phyloP scores from a whole-genome alignment of 2,329 filamentous ascomycete genomes.

The Fusarium xylarioides region DNA sequence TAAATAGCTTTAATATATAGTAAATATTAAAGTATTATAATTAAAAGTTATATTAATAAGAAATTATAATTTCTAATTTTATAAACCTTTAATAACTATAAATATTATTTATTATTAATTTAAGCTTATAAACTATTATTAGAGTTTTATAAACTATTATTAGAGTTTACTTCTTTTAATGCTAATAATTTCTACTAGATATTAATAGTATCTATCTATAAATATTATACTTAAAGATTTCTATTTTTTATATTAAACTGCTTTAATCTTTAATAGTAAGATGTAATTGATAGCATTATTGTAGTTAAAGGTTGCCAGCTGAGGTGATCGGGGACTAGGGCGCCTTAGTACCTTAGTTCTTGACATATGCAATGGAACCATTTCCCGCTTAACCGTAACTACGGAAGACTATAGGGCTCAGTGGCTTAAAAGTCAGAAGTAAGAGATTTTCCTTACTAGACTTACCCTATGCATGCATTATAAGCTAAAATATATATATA shows the following conservation, averaged over 20 bases:
- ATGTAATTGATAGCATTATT: neutral
- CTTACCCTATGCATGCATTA: too few relatives aligned
- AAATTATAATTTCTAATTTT: too few relatives aligned
- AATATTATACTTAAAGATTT: neutral
- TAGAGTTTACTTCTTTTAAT: neutral
- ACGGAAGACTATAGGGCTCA: too few relatives aligned
- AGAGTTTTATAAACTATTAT: too few relatives aligned
- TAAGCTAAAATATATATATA: too few relatives aligned
- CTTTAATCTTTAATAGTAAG: neutral
- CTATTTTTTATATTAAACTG: neutral
- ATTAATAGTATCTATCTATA: neutral
- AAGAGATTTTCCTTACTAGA: too few relatives aligned
- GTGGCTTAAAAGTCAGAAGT: too few relatives aligned
- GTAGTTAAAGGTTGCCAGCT: rapidly evolving
- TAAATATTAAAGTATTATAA: too few relatives aligned
- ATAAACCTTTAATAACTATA: too few relatives aligned
- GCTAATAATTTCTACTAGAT: neutral
- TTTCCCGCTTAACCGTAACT: neutral
- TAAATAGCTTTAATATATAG: neutral
- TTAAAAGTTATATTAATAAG: too few relatives aligned
- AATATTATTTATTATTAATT: too few relatives aligned
- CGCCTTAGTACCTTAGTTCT: neutral
- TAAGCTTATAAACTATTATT: too few relatives aligned
- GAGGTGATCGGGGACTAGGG: neutral
- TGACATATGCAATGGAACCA: neutral